Evolutionary conservation across 176 grass and related monocot genomes (phyloP).

Genomic region (Alopecurus myosuroides): DNA sequence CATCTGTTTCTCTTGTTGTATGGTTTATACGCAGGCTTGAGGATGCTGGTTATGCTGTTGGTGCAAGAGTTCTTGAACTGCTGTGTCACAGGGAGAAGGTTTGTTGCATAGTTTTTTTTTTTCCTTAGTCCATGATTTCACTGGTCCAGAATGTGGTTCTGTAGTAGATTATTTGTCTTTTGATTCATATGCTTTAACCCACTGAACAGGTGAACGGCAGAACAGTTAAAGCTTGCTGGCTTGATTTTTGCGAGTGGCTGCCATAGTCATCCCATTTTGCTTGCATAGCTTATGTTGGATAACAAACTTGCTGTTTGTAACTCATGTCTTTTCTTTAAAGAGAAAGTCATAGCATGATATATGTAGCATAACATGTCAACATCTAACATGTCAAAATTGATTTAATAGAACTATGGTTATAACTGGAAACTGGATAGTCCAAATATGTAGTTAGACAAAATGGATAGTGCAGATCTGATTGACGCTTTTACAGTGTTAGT

Average conservation of each 20-base stretch:
- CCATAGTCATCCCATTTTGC: not conserved
- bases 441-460: too few species aligned
- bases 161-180: not conserved
- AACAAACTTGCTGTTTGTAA: not conserved
- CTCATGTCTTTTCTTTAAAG: not conserved
- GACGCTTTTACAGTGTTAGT: not conserved
- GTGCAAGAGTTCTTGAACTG: conserved; percentile 94
- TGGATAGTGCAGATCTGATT: not conserved
- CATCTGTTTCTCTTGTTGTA: conserved; percentile 19
- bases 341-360: not conserved
- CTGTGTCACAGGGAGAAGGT: conserved; percentile 97
- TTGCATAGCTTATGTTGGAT: not conserved
- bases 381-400: not conserved
- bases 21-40: conserved; percentile 55
- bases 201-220: not conserved
- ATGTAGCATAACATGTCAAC: not conserved
- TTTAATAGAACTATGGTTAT: too few species aligned
- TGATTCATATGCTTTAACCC: not conserved
- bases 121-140: not conserved
- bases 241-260: not conserved
- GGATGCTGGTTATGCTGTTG: conserved; percentile 95
- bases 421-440: too few species aligned
- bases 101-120: not conserved
- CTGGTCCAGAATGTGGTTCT: not conserved
- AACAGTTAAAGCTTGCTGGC: not conserved